A percentile compares a stretch with the other conserved stretches of the same genome.
phyloP scores from a whole-genome alignment of 2,329 filamentous ascomycete species.

The Orbilia brochopaga region DNA sequence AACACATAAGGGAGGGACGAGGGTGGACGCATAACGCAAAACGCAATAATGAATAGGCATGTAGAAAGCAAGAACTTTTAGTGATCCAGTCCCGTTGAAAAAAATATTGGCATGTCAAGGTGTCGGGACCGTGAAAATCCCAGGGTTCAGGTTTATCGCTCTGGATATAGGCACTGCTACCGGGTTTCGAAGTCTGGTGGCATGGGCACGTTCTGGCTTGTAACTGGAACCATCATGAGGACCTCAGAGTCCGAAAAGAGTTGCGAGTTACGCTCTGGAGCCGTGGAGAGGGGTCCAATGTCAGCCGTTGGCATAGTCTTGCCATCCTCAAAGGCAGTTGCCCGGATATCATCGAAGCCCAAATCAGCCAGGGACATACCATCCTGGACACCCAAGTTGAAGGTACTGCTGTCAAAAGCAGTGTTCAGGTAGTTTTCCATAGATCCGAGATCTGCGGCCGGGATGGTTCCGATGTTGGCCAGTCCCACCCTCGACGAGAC shows the following conservation, averaged over 20 bases:
- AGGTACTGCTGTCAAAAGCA: slow-evolving; percentile 42
- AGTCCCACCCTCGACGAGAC: slow-evolving; percentile 62
- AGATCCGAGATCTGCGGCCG: slow-evolving; percentile 38
- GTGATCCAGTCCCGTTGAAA: slow-evolving; percentile 50
- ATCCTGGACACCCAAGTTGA: slow-evolving; percentile 46
- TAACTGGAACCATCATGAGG: slow-evolving; percentile 50
- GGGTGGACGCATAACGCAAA: slow-evolving; percentile 21
- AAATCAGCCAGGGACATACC: slow-evolving; percentile 41
- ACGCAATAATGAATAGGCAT: slow-evolving; percentile 21
- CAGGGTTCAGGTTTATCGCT: slow-evolving; percentile 20
- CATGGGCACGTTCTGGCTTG: slow-evolving; percentile 42
- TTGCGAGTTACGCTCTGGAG: slow-evolving; percentile 40
- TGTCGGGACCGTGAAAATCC: slow-evolving; percentile 37
- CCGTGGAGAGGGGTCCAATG: slow-evolving; percentile 27
- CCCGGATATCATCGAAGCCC: slow-evolving; percentile 34
- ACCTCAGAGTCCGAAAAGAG: slow-evolving; percentile 48
- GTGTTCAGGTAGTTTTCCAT: slow-evolving; percentile 50
- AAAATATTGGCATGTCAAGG: slow-evolving; percentile 32
- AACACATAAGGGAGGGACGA: slow-evolving; percentile 22
- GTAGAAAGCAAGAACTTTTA: slow-evolving; percentile 51
- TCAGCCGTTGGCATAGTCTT: slow-evolving; percentile 43
- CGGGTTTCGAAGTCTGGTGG: slow-evolving; percentile 44
- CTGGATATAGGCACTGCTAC: slow-evolving; percentile 32
- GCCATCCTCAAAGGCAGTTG: slow-evolving; percentile 39
- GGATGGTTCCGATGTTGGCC: slow-evolving; percentile 57